phyloP scores from a whole-genome alignment of 768 basidiomycete species.

The Nidularia pulvinata region DNA sequence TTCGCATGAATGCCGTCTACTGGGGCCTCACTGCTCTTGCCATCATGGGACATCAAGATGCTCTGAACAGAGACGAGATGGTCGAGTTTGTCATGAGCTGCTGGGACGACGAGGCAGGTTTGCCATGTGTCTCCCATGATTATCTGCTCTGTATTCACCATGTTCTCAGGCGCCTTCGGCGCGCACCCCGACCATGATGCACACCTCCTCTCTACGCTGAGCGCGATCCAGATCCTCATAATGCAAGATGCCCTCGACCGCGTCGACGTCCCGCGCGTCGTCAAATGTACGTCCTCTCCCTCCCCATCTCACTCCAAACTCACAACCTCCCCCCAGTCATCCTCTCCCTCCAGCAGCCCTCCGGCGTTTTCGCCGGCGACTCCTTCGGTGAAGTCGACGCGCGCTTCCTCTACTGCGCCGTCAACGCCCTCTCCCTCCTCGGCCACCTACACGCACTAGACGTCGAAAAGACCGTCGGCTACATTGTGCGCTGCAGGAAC shows the following conservation, averaged over 20 bases:
- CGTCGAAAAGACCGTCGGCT: conserved; percentile 62
- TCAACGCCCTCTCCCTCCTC: conserved; percentile 80
- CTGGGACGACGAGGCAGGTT: conserved; percentile 91
- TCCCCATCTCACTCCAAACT: background rate
- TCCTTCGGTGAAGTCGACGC: conserved; percentile 91
- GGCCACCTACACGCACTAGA: conserved; percentile 73
- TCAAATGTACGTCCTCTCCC: conserved; percentile 57
- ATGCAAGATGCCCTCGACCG: conserved; percentile 82
- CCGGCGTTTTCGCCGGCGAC: conserved; percentile 91
- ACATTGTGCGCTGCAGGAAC: conserved; percentile 81
- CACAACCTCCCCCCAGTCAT: conserved; percentile 56
- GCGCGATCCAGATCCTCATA: conserved; percentile 89
- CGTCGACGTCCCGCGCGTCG: conserved; percentile 69
- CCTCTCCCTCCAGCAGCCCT: conserved; percentile 79
- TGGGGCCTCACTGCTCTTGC: conserved; percentile 93
- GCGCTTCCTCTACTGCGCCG: conserved; percentile 88
- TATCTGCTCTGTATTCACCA: too few species aligned
- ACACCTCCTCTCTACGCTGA: conserved; percentile 83
- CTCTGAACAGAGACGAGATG: conserved; percentile 82
- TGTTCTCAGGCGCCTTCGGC: conserved; percentile 76
- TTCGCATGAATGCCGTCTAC: conserved; percentile 94
- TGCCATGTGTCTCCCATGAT: background rate
- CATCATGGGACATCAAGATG: conserved; percentile 77
- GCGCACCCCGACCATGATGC: conserved; percentile 94
- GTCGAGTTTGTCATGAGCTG: conserved; percentile 91